Evolutionary conservation across 108 stramenopile species (phyloP), one percentile per base, ranked within the genome.

Genomic region (Nitzschia palea): DNA sequence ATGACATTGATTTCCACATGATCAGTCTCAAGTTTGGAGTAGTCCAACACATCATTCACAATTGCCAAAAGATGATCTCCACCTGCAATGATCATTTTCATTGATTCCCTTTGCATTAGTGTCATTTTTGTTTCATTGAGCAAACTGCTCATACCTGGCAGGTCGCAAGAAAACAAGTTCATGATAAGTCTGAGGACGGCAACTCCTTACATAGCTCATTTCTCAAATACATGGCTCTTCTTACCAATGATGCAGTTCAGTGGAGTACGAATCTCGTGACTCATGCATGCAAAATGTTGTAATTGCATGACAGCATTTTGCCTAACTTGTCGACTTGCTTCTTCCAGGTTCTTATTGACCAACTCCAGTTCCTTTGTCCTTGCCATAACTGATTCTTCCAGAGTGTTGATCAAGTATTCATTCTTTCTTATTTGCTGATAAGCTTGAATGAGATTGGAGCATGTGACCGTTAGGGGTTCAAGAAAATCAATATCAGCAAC

Each of bases 21-120:
- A n/a, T 65, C 73, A 28, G 33, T 61, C 10, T 67, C 73, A 10
- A 74, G 26, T 34, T 74, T 74, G 18, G 65, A 22, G 33, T 67
- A 74, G 30, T 74, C 73, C 9, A 74, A 44, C 3, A 74, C 73
- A 59, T 74, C 73, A 52, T 74, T 42, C 8, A 74, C 73, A 26
- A 74, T 55, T 4, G 36, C 47, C 25, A 40, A 28, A 3, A 74
- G 54, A 12, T 67, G 43, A 65, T 74, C 57, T 6, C 53, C 73
- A 53, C 45, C 48, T 12, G 30, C 36, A 20, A 42, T 34, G 29
- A 74, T 65, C 73, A 74, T 67, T 32, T 52, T 47, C 35, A 74
- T 59, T 25, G 65, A 55, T 18, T 74, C 73, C 2, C 23, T 14
- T 44, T 73, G 61, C 31, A 55, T 32, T 15, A 55, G 36, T 8